Evolutionary conservation across 495 filamentous ascomycete genomes (phyloP), one percentile per base, ranked within the genome.

Genomic region (Hypoxylon lienhwacheense): DNA sequence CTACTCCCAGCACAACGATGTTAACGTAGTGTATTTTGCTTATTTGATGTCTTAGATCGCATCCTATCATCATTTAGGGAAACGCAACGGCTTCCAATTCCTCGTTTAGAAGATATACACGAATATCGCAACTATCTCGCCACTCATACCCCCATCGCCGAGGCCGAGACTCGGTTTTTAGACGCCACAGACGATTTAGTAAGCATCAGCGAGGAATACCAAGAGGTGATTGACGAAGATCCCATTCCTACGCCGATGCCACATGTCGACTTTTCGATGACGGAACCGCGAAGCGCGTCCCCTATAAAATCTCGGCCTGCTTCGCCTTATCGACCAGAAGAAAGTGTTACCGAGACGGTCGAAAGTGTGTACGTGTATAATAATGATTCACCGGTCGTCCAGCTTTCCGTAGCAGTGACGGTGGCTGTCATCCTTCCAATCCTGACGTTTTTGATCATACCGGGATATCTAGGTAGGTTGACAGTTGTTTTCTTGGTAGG

Each of bases 41-140:
- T 19, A 64, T 52, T 5, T 14, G 21, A n/a, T 47, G 39, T 7
- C 20, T 1, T 48, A 91, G 87, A 89, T 53, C 82, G 83, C 45
- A 81, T 87, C 7, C 77, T 95, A 35, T 73, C 81, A 16, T 83
- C 86, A 10, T 92, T 81, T 64, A 79, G 77, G 65, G 73, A 85
- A 19, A 75, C 77, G 4, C 73, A 82, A 40, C 72, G 69, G 19
- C 73, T 89, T 14, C 69, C 78, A 0, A 64, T 72, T 7, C 84
- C 89, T 5, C 72, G 72, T 0, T 56, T 75, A 4, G 70, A 77
- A 5, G 83, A 89, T 37, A 71, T 91, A 45, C 66, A 76, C 6
- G 73, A 74, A 31, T 95, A 92, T 66, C 81, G 80, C 21, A 65
- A 64, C 17, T 95, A 86, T 75, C 83, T 92, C 58, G 73, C 75